Evolutionary conservation across 768 basidiomycete genomes (phyloP).

Genomic region (Punctularia strigosozonata): DNA sequence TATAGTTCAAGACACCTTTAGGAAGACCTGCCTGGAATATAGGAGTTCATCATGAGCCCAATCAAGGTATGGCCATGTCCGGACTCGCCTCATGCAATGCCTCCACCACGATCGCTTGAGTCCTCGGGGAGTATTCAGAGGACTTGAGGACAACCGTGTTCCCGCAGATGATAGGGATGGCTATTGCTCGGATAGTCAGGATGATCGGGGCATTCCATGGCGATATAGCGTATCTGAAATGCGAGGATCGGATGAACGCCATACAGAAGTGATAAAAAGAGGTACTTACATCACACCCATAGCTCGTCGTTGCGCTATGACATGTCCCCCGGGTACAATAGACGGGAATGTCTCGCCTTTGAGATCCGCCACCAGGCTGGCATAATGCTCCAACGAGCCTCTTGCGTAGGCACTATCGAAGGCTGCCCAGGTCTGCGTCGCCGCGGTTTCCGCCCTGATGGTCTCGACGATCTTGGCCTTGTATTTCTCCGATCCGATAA

Average conservation of each 20-base stretch:
- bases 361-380: slow-evolving; percentile 24
- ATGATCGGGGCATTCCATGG: slow-evolving; percentile 45
- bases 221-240: slow-evolving; percentile 33
- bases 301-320: slow-evolving; percentile 33
- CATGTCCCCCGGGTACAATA: slow-evolving; percentile 28
- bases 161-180: slow-evolving; percentile 38
- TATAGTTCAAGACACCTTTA: slow-evolving; percentile 42
- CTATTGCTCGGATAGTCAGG: slow-evolving; percentile 32
- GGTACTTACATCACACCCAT: slow-evolving; percentile 38
- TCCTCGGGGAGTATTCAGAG: slow-evolving; percentile 37
- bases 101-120: slow-evolving; percentile 33
- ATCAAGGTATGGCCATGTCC: not conserved
- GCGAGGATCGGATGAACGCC: not conserved
- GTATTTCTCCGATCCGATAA: slow-evolving; percentile 31
- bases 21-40: slow-evolving; percentile 44
- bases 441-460: slow-evolving; percentile 28
- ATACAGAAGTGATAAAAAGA: not conserved
- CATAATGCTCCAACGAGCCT: slow-evolving; percentile 19
- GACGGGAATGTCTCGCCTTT: slow-evolving; percentile 34
- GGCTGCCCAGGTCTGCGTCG: slow-evolving; percentile 11
- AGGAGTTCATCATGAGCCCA: not conserved
- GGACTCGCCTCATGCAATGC: slow-evolving; percentile 28
- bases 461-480: slow-evolving; percentile 20
- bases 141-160: slow-evolving; percentile 45
- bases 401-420: slow-evolving; percentile 16